These are phyloP conservation scores for Conoideocrella luteorostrata DNA, from an alignment of 2,329 filamentous ascomycete species.

Conservation along the genomic window DNA sequence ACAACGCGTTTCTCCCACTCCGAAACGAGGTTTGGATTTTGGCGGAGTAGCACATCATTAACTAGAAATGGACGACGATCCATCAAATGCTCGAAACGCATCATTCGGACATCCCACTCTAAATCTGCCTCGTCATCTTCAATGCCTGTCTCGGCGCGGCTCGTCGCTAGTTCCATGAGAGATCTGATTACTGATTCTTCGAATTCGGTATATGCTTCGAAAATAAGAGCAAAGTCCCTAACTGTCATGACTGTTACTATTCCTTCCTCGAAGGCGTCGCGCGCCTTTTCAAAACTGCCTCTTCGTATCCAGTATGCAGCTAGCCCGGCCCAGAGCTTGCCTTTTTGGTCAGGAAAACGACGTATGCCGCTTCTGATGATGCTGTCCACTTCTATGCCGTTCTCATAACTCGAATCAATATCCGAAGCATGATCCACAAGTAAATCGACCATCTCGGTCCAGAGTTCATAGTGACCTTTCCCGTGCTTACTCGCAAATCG, in stretches of 20 bases:
- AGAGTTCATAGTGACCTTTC: constrained; percentile 92
- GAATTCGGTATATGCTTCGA: constrained; percentile 94
- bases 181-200: constrained; percentile 92
- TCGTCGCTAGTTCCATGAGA: constrained; percentile 81
- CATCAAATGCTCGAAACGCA: constrained; percentile 97
- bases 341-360: constrained; percentile 86
- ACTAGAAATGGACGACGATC: constrained; percentile 91
- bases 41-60: constrained; percentile 89
- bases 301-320: constrained; percentile 95
- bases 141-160: constrained; percentile 70
- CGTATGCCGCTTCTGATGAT: constrained; percentile 90
- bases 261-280: constrained; percentile 92
- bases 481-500: constrained; percentile 88
- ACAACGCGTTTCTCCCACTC: constrained; percentile 98
- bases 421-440: constrained; percentile 86
- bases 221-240: constrained; percentile 91
- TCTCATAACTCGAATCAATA: constrained; percentile 72
- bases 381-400: constrained; percentile 81
- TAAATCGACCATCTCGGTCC: constrained; percentile 95
- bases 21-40: constrained; percentile 91
- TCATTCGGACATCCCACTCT: constrained; percentile 92
- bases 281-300: constrained; percentile 84
- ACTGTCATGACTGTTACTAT: constrained; percentile 99
- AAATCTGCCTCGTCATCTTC: constrained; percentile 81
- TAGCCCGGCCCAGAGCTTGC: constrained; percentile 89